Conservation (phyloP, 129 eudicot species). For the Chrysanthemum seticuspe region DNA sequence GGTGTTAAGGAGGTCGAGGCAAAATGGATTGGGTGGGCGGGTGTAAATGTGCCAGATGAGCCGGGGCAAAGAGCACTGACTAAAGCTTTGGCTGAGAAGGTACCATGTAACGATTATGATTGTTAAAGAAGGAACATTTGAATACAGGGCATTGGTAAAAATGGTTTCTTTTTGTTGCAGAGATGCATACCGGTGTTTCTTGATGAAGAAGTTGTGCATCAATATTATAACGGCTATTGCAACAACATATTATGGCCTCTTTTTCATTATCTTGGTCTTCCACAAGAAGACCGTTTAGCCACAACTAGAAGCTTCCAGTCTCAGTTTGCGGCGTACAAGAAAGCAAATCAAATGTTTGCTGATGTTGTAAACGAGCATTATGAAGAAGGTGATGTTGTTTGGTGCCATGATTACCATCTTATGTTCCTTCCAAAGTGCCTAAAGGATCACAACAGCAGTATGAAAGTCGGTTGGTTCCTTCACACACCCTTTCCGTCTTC, state of each 20-base stretch:
- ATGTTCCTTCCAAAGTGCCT: conserved; percentile 93
- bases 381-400: conserved; percentile 93
- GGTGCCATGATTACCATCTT: conserved; percentile 99
- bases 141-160: conserved; percentile 1
- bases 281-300: conserved; percentile 94
- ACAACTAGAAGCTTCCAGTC: conserved; percentile 95
- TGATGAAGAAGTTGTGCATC: conserved; percentile 87
- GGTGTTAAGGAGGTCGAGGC: conserved; percentile 98
- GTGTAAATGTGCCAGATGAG: conserved; percentile 97
- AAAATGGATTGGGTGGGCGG: conserved; percentile 99
- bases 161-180: conserved; percentile 38
- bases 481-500: conserved; percentile 98
- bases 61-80: conserved; percentile 83
- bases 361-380: conserved; percentile 85
- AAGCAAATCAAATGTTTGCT: conserved; percentile 98
- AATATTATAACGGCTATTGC: conserved; percentile 93
- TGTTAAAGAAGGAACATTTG: not conserved
- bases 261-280: conserved; percentile 90
- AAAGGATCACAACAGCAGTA: conserved; percentile 67
- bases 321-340: conserved; percentile 87
- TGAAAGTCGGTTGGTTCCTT: conserved; percentile 99
- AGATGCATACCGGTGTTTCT: conserved; percentile 96
- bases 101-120: conserved; percentile 10
- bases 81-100: conserved; percentile 88
- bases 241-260: conserved; percentile 98